Percentiles rank a stretch among this genome's conserved stretches.
Evolutionary conservation across 2,329 filamentous ascomycete species (phyloP).

Genomic region (Diplocarpon rosae): DNA sequence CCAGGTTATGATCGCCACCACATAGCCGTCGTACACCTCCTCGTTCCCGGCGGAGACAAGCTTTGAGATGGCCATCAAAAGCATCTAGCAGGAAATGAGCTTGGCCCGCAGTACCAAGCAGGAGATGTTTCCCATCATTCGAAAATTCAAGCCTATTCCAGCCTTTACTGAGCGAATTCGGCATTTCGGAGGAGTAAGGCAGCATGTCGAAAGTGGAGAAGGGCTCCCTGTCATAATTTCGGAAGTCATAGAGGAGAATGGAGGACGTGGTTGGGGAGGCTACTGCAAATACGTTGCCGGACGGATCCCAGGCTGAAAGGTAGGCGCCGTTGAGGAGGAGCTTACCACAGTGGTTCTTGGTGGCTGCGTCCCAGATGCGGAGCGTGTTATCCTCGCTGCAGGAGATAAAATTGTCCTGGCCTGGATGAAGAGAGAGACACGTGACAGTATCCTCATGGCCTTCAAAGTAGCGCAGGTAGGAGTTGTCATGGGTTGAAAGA

Average conservation of each 20-base stretch:
- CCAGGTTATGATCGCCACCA: constrained; percentile 36
- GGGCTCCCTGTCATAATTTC: constrained; percentile 86
- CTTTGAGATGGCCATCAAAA: constrained; percentile 70
- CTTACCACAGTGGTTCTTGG: constrained; percentile 67
- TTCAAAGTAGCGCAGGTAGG: constrained; percentile 90
- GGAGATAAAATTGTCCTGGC: constrained; percentile 83
- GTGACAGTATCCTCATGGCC: constrained; percentile 83
- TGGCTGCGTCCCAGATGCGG: constrained; percentile 71
- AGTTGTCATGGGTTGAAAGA: constrained; percentile 88
- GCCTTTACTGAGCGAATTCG: constrained; percentile 42
- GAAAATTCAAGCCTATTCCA: constrained; percentile 95
- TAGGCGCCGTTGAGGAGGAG: constrained; percentile 72
- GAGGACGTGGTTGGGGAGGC: constrained; percentile 70
- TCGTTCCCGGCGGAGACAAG: constrained; percentile 53
- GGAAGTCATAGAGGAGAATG: constrained; percentile 82
- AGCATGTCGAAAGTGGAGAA: constrained; percentile 74
- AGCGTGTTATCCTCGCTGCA: constrained; percentile 87
- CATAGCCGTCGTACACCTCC: constrained; percentile 42
- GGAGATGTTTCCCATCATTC: constrained; percentile 82
- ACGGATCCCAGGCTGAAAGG: constrained; percentile 83
- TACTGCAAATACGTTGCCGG: constrained; percentile 82
- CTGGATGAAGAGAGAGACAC: constrained; percentile 71
- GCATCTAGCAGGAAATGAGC: constrained; percentile 92
- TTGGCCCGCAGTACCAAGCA: constrained; percentile 71
- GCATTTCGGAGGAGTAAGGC: constrained; percentile 42